Conservation (phyloP, 371 early-diverging fungal genomes). For the Mortierella sp. region DNA sequence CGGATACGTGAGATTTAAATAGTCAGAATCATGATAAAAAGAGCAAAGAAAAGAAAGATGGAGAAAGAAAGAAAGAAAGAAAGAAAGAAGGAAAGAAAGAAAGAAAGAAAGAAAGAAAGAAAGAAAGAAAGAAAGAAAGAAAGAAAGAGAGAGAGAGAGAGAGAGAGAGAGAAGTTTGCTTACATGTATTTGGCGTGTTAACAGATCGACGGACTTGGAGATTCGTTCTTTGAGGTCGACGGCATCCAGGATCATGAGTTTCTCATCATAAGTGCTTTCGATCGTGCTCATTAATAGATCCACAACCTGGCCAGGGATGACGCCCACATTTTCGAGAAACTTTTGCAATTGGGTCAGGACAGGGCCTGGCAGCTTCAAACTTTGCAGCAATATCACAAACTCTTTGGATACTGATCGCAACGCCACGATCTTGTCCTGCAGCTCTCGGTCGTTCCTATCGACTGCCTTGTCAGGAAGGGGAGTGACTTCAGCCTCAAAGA, state of each 20-base stretch:
- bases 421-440: slow-evolving; percentile 67
- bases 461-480: slow-evolving; percentile 53
- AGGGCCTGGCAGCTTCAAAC: slow-evolving; percentile 75
- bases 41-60: no score
- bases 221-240: slow-evolving; percentile 72
- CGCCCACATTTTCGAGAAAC: slow-evolving; percentile 68
- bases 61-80: not conserved
- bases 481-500: slow-evolving; percentile 46
- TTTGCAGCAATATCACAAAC: slow-evolving; percentile 70
- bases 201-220: slow-evolving; percentile 68
- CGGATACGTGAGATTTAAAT: no score
- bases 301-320: slow-evolving; percentile 73
- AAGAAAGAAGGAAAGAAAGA: not conserved
- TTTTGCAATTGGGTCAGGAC: slow-evolving; percentile 74
- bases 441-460: slow-evolving; percentile 64
- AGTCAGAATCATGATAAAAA: not conserved
- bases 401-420: slow-evolving; percentile 73
- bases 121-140: not conserved
- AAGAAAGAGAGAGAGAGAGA: not conserved
- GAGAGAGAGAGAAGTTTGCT: not conserved
- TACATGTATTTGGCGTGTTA: slow-evolving; percentile 85
- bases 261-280: slow-evolving; percentile 80
- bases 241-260: slow-evolving; percentile 73
- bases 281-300: slow-evolving; percentile 82
- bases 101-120: not conserved